Evolutionary conservation across 164 flowering plant genomes (phyloP), one percentile per base, ranked within the genome.

Genomic region (Nelumbo lutea): DNA sequence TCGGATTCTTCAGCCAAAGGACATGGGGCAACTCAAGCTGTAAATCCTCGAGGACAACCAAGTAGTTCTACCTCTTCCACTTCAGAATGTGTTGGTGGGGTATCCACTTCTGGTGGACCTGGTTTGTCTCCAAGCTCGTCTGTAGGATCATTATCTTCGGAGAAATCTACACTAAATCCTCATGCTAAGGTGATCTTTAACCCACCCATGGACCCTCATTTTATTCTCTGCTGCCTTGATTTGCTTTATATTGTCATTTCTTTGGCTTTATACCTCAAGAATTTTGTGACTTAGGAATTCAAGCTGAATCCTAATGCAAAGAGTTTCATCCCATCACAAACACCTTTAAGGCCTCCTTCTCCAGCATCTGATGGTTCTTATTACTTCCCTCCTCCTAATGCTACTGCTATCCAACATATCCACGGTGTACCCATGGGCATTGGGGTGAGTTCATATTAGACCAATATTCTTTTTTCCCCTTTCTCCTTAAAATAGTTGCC

Each of bases 231-330:
- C 60, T 41, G 7, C 46, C 13, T 62, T 44, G n/a, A 14, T 51
- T 14, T 63, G 9, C 59, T 3, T 69, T 5, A 10, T 42, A 11
- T 60, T 44, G 2, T 5, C 6, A 41, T 43, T 56, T 11, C 42
- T 1, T 3, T 68, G 9, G 68, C 48, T 68, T 6, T 72, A 13
- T 42, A 48, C 7, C 55, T 68, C 9, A 61, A 5, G 61, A 45
- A 15, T 62, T 7, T 67, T 70, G 6, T 64, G 61, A 14, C 76
- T 13, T 87, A 96, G 99, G 99, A 96, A 80, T 92, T 96, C 75
- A 96, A 83, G 72, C 81, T 92, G 62, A 96, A 96, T 71, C 97
- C 99, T 1, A 89, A 96, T 79, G 99, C 98, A 39, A 92, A 89
- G 87, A 90, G 97, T 77, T 92, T 88, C 64, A 70, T 76, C 50